Base-by-base conservation (phyloP, 1,284 basidiomycete genomes). In the Exobasidium rhododendri region DNA sequence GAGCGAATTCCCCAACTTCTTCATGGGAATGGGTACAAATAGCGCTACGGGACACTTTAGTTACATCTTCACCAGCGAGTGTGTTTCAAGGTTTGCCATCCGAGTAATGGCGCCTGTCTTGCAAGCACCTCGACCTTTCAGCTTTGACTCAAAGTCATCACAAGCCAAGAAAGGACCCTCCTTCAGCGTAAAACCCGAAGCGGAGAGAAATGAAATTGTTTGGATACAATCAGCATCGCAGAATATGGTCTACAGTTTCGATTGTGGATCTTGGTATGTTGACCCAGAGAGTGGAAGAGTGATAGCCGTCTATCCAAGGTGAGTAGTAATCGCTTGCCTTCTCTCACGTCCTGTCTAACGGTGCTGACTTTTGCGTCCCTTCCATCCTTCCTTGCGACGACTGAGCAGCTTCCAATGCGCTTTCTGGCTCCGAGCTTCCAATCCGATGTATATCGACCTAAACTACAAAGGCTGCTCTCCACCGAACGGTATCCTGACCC, bases 241-340 rank as follows among this genome's bases (percentile, higher is more conserved):
- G 28, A 50, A 50, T n/a, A 59, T 69, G 43, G 76, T 78, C 20
- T 78, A 74, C 43, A 63, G 62, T 26, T 61, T 51, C 24, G 63
- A 64, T 2, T 77, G 75, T 56, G 71, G 73, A 49, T 59, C 62
- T 24, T 78, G 76, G 76, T 78, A 78, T 65, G 65, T 71, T 45
- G 74, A 78, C 56, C 22, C 61, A 5, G 65, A 59, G 29, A 63
- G 63, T 11, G 74, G 72, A 1, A 53, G 74, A 14, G 68, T 77
- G 2, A 70, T 74, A 1, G 70, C 69, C 29, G 63, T 78, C 53
- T 67, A 77, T 56, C 75, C 75, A 14, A n/a, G n/a, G n/a, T n/a
- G n/a, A n/a, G n/a, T n/a, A n/a, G n/a, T n/a, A n/a, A n/a, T n/a
- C n/a, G n/a, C n/a, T n/a, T n/a, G n/a, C n/a, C n/a, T n/a, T n/a